Base-by-base conservation (phyloP, 805 yeast genomes). In the Zygoascus biomembranicola region DNA sequence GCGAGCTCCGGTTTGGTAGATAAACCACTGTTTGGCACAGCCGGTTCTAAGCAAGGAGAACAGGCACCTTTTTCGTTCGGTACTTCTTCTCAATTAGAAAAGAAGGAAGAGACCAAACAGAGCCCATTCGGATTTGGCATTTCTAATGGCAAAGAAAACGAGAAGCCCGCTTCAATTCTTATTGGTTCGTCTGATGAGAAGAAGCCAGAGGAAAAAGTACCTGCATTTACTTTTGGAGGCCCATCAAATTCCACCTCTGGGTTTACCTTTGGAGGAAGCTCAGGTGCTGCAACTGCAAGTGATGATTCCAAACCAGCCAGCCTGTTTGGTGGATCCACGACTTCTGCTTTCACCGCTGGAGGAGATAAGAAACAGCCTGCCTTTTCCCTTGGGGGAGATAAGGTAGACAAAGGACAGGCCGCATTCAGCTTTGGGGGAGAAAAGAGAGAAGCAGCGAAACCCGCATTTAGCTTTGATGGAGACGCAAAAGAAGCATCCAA, bases 201-300 rank as follows among this genome's bases (percentile, higher is more conserved):
- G 16, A 5, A 44, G 20, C 16, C 47, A 18, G 4, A 18, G 5
- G 47, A 11, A 20, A 44, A 44, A 9, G 26, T 11, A 3, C 32
- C 47, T 5, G 47, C 50, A 31, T 47, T 47, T 32, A 35, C 31
- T 9, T 44, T 44, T 44, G 47, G 47, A 3, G 47, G 32, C 14
- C 14, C 32, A 8, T 13, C 31, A 6, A 16, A 2, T 44, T 5
- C 9, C 5, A n/a, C 31, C 14, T 13, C 47, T n/a, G 20, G 20
- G 5, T 20, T 44, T 23, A n/a, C 47, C 5, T 44, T 26, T 23
- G 47, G 32, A 3, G 44, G 19, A 42, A 37, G 18, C 18, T 37
- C 42, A 14, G 23, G 44, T 13, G 23, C 43, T 8, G 20, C 26
- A 8, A 35, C 39, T 13, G 8, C 16, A 8, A 35, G 16, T 35